Evolutionary conservation across 2,329 filamentous ascomycete species (phyloP), one percentile per base, ranked within the genome.

Genomic region (Coleophoma eucalyptorum): DNA sequence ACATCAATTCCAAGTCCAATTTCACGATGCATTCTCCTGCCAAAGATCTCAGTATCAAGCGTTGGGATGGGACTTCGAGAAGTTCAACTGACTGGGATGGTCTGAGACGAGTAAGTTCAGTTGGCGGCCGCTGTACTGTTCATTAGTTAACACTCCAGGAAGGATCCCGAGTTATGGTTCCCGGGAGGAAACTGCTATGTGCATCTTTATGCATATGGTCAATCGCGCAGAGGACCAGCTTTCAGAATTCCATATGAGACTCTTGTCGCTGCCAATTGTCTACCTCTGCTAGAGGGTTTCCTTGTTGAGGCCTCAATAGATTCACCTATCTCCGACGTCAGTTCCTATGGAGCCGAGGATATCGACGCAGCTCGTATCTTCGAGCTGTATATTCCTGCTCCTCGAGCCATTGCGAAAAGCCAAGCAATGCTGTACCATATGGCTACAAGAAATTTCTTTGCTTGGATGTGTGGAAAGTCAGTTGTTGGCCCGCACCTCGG

Each of bases 131-230:
- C 11, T 8, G 34, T 21, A 19, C 31, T 12, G 41, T 20, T 21
- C 42, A 43, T 34, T 40, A 16, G 19, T 43, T 49, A 32, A 53
- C 56, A 48, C 52, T n/a, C n/a, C 6, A 8, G 26, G 5, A 26
- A 91, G 87, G 88, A 92, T 58, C 73, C 79, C 2, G 87, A 90
- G 57, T 72, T 93, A 3, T 92, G 84, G 84, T 75, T 77, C 53
- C 72, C 77, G 11, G 69, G 83, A 55, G 87, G 84, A 13, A 82
- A 90, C 62, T 91, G 87, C 59, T 73, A 83, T 15, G 76, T 92
- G 1, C 77, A 91, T 65, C 72, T 92, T 0, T 84, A 89, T 60
- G 78, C 70, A n/a, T 75, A 76, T 55, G 84, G 84, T 37, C 79
- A 82, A 50, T 88, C 85, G 3, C 76, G 75, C 51, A 73, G 81